phyloP scores from a whole-genome alignment of 1,284 basidiomycete species.

The Abortiporus biennis region DNA sequence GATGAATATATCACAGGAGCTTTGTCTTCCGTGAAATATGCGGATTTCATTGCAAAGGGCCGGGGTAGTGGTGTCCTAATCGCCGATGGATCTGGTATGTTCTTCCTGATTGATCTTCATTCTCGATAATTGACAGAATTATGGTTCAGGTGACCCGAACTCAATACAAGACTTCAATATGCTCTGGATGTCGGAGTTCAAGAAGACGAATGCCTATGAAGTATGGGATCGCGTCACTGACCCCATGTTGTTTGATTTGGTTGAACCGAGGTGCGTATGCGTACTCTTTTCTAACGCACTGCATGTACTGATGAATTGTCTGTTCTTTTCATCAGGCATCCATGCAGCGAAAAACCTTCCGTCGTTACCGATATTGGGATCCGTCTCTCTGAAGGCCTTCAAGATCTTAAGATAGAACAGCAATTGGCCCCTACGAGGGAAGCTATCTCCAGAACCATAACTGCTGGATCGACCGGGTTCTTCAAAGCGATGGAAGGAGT shows the following conservation, averaged over 20 bases:
- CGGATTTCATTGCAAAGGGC: constrained; percentile 71
- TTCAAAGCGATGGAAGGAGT: constrained; percentile 87
- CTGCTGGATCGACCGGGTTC: constrained; percentile 72
- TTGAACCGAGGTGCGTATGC: constrained; percentile 76
- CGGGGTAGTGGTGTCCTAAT: constrained; percentile 59
- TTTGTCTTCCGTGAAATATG: constrained; percentile 80
- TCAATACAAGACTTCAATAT: constrained; percentile 74
- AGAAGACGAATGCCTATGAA: constrained; percentile 76
- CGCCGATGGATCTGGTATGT: constrained; percentile 51
- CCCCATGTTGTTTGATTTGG: constrained; percentile 84
- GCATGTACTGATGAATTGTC: neutral
- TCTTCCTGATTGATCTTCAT: constrained; percentile 4
- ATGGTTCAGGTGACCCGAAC: constrained; percentile 34
- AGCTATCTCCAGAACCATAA: constrained; percentile 72
- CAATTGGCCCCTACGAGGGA: constrained; percentile 86
- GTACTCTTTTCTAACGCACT: neutral
- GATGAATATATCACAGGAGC: constrained; percentile 83
- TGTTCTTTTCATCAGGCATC: constrained; percentile 50
- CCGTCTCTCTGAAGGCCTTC: constrained; percentile 82
- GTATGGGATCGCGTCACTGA: constrained; percentile 88
- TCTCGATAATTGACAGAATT: too few relatives aligned
- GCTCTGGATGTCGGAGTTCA: constrained; percentile 81
- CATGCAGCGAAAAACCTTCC: constrained; percentile 84
- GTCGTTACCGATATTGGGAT: constrained; percentile 86
- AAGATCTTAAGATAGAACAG: constrained; percentile 86